These are phyloP conservation scores for Endogone sp. DNA, from an alignment of 192 early-diverging fungal species.

Conservation along the genomic window DNA sequence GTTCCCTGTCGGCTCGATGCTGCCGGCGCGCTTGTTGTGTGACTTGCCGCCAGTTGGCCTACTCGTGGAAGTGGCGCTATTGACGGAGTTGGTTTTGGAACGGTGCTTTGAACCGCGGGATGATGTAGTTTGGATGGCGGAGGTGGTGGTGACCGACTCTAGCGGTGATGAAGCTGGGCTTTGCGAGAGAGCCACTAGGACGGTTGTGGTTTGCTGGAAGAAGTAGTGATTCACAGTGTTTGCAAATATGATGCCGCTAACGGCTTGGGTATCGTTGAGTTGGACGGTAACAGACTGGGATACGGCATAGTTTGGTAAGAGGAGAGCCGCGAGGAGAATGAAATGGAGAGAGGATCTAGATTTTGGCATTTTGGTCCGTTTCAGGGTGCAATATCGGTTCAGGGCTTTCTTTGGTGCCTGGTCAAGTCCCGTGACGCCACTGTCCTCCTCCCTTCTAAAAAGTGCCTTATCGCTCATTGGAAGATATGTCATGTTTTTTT, in stretches of 20 bases:
- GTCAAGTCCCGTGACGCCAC: no score
- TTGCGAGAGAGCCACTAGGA: not conserved
- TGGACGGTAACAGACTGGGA: not conserved
- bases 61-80: not conserved
- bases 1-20: not conserved
- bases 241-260: not conserved
- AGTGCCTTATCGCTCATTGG: no score
- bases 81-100: not conserved
- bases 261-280: not conserved
- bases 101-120: no score
- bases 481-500: no score
- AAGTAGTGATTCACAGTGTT: not conserved
- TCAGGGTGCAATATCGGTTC: no score
- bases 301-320: not conserved
- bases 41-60: not conserved
- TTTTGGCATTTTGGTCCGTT: no score
- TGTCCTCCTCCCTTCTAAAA: no score
- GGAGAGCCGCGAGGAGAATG: not conserved
- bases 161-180: not conserved
- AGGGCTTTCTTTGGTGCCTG: no score
- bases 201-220: not conserved
- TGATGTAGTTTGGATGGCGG: no score
- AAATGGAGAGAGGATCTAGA: no score
- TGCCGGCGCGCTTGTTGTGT: not conserved
- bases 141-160: no score